phyloP scores from a whole-genome alignment of 2,329 filamentous ascomycete genomes.

The Lasiodiplodia sp. region DNA sequence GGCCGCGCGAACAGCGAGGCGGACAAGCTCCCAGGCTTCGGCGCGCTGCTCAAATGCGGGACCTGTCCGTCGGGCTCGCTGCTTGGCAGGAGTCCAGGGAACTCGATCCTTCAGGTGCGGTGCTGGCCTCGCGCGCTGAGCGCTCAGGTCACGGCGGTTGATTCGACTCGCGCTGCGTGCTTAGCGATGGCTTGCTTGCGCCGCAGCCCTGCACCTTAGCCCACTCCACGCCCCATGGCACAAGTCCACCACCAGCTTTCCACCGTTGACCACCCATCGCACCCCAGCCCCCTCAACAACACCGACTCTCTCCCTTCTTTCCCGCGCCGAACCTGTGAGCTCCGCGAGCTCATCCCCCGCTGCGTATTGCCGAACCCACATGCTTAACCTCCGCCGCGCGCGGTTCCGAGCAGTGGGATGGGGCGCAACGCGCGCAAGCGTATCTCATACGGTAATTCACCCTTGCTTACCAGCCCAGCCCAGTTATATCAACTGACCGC shows the following conservation, averaged over 20 bases:
- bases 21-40: slow-evolving; percentile 3
- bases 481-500: slow-evolving; percentile 25
- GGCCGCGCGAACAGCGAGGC: neutral
- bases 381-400: slow-evolving; percentile 23
- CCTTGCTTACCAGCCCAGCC: slow-evolving; percentile 29
- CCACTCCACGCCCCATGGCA: neutral
- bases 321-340: neutral
- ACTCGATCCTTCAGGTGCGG: slow-evolving; percentile 10
- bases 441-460: slow-evolving; percentile 59
- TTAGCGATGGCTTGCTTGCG: slow-evolving; percentile 27
- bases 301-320: neutral
- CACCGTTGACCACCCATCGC: neutral
- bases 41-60: slow-evolving; percentile 6
- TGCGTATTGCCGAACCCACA: neutral
- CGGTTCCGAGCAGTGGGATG: slow-evolving; percentile 43
- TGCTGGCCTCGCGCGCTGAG: slow-evolving; percentile 3
- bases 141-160: slow-evolving; percentile 7
- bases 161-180: slow-evolving; percentile 14
- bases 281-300: neutral
- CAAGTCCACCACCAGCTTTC: neutral
- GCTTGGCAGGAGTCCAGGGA: slow-evolving; percentile 26
- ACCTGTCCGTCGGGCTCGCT: neutral
- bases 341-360: neutral
- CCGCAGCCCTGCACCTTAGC: slow-evolving; percentile 7
- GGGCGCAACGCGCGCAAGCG: slow-evolving; percentile 61